Conservation (phyloP, 2,329 filamentous ascomycete genomes). For the Anisogramma anomala region DNA sequence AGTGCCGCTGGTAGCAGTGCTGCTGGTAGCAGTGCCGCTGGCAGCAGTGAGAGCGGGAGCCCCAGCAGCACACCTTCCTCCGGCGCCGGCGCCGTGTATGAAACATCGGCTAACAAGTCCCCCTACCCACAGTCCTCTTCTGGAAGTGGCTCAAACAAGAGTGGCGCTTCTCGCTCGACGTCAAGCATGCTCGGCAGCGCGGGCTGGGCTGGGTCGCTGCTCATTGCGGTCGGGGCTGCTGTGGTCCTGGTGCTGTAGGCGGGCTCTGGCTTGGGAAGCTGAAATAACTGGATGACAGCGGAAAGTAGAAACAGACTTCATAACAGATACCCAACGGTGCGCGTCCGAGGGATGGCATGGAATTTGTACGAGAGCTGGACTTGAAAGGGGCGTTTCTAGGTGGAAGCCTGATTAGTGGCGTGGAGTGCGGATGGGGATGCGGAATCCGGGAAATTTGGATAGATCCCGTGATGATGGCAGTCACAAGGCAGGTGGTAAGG, state of each 20-base stretch:
- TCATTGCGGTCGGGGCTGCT: not conserved
- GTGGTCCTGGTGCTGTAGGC: not conserved
- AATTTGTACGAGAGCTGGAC: too few species aligned
- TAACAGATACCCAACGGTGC: not conserved
- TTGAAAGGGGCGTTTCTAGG: too few species aligned
- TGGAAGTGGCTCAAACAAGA: not conserved
- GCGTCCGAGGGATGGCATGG: too few species aligned
- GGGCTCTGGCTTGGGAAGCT: not conserved
- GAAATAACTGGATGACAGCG: too few species aligned
- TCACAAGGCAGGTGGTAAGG: too few species aligned
- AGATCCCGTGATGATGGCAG: too few species aligned
- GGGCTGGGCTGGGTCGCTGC: slow-evolving; percentile 1
- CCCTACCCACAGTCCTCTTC: not conserved
- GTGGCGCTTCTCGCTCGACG: not conserved
- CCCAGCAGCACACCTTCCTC: not conserved
- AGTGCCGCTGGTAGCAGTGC: not conserved
- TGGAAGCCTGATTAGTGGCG: too few species aligned
- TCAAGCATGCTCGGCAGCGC: not conserved
- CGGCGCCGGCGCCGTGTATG: not conserved
- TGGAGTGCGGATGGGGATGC: too few species aligned
- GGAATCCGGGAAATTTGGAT: too few species aligned
- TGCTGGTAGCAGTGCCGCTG: not conserved
- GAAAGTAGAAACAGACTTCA: not conserved
- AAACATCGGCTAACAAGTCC: not conserved
- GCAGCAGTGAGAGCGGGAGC: slow-evolving; percentile 2